These are phyloP conservation scores for Quercus cerris DNA, from an alignment of 306 rosid species.

Conservation along the genomic window DNA sequence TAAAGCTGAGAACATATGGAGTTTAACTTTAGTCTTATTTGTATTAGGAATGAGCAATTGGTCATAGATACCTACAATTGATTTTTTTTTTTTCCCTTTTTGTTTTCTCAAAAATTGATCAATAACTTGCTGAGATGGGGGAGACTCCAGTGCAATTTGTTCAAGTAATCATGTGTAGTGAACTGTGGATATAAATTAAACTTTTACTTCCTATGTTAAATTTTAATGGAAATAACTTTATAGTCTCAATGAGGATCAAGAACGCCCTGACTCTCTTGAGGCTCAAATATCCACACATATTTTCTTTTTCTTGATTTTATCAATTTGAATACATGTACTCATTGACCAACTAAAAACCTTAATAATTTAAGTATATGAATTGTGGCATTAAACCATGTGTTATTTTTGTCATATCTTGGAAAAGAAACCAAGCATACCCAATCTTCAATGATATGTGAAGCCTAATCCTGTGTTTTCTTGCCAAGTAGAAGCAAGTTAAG, in stretches of 20 bases:
- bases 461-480: too few species aligned
- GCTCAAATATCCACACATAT: too few species aligned
- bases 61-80: background rate
- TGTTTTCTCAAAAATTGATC: background rate
- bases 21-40: background rate
- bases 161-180: background rate
- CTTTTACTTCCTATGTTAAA: background rate
- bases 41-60: background rate
- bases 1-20: background rate
- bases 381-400: too few species aligned
- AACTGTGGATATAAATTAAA: background rate
- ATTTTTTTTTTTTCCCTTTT: background rate
- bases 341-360: too few species aligned
- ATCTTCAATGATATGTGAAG: too few species aligned
- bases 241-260: background rate
- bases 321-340: too few species aligned
- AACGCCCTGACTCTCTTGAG: too few species aligned
- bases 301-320: too few species aligned
- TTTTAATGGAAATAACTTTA: background rate
- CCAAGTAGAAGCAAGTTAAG: too few species aligned
- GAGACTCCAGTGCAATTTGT: background rate
- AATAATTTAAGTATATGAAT: too few species aligned
- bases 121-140: background rate
- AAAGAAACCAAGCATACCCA: too few species aligned
- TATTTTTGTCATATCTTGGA: too few species aligned